Conservation (phyloP, 108 stramenopile species). For the Asterionellopsis glacialis region DNA sequence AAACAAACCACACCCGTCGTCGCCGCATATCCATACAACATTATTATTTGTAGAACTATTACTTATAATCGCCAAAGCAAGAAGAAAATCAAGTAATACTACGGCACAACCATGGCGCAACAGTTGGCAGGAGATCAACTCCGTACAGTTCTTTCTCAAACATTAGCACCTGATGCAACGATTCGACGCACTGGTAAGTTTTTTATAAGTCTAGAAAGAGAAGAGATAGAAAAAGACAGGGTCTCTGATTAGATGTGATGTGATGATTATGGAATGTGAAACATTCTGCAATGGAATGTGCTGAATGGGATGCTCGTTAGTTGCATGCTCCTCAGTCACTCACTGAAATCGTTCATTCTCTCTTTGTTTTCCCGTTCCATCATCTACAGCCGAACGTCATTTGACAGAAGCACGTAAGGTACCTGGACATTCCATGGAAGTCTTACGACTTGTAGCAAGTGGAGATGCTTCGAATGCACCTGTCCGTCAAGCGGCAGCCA, state of each 20-base stretch:
- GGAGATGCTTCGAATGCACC: conserved; percentile 22
- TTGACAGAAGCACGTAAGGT: conserved; percentile 38
- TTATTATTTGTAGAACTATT: too few species aligned
- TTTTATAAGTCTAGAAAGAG: too few species aligned
- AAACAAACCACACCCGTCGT: too few species aligned
- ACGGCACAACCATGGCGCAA: too few species aligned
- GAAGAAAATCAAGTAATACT: too few species aligned
- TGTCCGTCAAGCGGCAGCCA: conserved; percentile 85
- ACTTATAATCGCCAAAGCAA: too few species aligned
- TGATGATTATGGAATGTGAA: background rate
- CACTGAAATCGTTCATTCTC: too few species aligned
- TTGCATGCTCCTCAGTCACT: too few species aligned
- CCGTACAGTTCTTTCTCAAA: conserved; percentile 51
- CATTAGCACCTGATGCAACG: conserved; percentile 56
- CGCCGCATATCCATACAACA: too few species aligned
- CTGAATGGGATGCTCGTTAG: background rate
- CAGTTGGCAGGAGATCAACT: conserved; percentile 30
- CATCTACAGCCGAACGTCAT: conserved; percentile 53
- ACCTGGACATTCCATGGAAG: conserved; percentile 52
- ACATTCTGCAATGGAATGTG: conserved; percentile 1
- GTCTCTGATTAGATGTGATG: too few species aligned
- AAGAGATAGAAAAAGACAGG: too few species aligned
- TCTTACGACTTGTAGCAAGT: conserved; percentile 59
- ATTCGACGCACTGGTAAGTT: conserved; percentile 46
- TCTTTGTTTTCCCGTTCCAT: background rate